Evolutionary conservation across 345 rosid genomes (phyloP), one percentile per base, ranked within the genome.

Genomic region (Litchi chinensis): DNA sequence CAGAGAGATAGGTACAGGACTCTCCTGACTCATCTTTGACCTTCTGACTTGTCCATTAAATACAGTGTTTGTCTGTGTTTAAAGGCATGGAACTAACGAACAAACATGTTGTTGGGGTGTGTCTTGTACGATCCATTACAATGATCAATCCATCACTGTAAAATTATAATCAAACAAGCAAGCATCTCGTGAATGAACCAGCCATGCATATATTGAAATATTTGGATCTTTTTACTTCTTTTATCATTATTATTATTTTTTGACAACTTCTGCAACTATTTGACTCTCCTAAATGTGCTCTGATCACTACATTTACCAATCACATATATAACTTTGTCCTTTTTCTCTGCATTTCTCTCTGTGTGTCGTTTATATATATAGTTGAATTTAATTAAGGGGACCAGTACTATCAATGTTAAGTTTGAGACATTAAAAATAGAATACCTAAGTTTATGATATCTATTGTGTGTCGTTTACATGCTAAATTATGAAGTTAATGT

Each of bases 11-110:
- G 75, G 37, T 32, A 80, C n/a, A 5, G 78, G 78, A 82, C 82
- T 48, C 6, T 18, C 78, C 82, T 84, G 90, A 82, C 86, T 75
- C 54, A 70, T 84, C 28, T 56, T 90, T 89, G 92, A 91, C 93
- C 77, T 74, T 89, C 89, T 83, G 92, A 89, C 90, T 81, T 70
- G 39, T 70, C 59, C 76, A 78, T 78, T 82, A 71, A 85, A 67
- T 85, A 26, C 8, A 65, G 54, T 63, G 57, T 9, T 64, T 46
- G 22, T 10, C 44, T 41, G 44, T 19, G 69, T 73, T 59, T 41
- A 5, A 43, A 46, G 70, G 71, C 50, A 28, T 62, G 44, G 32
- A 28, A 56, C 43, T n/a, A 72, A 72, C 65, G 19, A 10, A 15
- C n/a, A 26, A 28, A 5, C 18, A 43, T 37, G 22, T 19, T 9